These are phyloP conservation scores for Incumbomyces delicatus DNA, from an alignment of 2,329 filamentous ascomycete genomes.

Conservation along the genomic window DNA sequence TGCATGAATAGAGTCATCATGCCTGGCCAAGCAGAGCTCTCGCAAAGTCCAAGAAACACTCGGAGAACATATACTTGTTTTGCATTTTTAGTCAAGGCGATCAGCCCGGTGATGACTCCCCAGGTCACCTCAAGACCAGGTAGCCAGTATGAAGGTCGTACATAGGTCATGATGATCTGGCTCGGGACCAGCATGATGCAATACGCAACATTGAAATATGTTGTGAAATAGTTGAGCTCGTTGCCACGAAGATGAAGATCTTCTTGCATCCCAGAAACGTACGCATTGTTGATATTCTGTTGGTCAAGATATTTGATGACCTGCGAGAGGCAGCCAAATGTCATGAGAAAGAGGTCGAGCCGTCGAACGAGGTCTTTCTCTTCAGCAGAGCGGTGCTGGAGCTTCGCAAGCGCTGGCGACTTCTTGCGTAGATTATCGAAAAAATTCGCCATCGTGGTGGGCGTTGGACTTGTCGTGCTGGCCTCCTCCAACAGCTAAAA, in stretches of 20 bases:
- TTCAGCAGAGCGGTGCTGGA: slow-evolving; percentile 17
- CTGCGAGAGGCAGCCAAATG: slow-evolving; percentile 32
- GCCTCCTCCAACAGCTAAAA: no score
- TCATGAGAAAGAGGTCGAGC: slow-evolving; percentile 32
- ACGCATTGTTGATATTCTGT: slow-evolving; percentile 19
- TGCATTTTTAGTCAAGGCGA: slow-evolving; percentile 24
- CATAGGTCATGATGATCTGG: slow-evolving; percentile 32
- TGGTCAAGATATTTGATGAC: slow-evolving; percentile 21
- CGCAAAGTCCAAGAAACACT: slow-evolving; percentile 27
- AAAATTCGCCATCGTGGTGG: neutral
- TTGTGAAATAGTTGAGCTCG: slow-evolving; percentile 40
- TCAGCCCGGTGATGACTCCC: slow-evolving; percentile 28
- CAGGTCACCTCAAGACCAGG: slow-evolving; percentile 26
- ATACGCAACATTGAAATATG: slow-evolving; percentile 33
- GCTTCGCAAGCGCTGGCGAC: neutral
- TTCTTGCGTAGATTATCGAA: neutral
- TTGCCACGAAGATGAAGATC: slow-evolving; percentile 41
- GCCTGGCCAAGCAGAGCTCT: slow-evolving; percentile 27
- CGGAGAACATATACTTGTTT: slow-evolving; percentile 27
- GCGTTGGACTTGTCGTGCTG: no score
- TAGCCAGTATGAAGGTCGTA: slow-evolving; percentile 22
- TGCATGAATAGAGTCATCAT: slow-evolving; percentile 24
- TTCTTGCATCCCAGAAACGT: slow-evolving; percentile 31
- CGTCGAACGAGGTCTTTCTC: slow-evolving; percentile 31
- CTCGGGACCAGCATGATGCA: slow-evolving; percentile 32